phyloP scores from a whole-genome alignment of 2,329 filamentous ascomycete species.

The Xylariaceae sp. region DNA sequence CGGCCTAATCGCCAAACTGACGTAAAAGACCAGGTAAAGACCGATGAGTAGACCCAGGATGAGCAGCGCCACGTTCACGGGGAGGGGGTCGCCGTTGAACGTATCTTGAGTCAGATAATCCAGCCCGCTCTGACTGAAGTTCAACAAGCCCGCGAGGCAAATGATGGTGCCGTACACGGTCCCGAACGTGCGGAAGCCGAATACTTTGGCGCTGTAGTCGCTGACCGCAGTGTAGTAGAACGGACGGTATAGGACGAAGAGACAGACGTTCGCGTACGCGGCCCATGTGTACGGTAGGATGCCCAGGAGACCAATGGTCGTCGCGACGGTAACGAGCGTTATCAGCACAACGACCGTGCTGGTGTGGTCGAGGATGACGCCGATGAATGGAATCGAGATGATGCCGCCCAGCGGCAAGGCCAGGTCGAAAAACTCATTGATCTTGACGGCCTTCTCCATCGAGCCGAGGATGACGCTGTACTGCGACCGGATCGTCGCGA shows the following conservation, averaged over 20 bases:
- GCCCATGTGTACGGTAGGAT: slow-evolving; percentile 65
- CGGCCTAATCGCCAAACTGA: slow-evolving; percentile 42
- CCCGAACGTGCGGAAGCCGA: slow-evolving; percentile 86
- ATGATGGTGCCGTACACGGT: slow-evolving; percentile 93
- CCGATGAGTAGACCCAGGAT: slow-evolving; percentile 61
- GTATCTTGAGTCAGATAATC: slow-evolving; percentile 72
- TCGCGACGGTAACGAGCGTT: slow-evolving; percentile 66
- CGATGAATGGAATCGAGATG: slow-evolving; percentile 82
- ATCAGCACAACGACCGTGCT: slow-evolving; percentile 67
- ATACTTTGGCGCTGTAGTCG: slow-evolving; percentile 87
- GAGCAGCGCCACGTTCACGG: slow-evolving; percentile 69
- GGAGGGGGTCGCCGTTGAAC: slow-evolving; percentile 69
- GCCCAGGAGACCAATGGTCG: slow-evolving; percentile 71
- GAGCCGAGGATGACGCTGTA: slow-evolving; percentile 71
- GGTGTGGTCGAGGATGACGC: slow-evolving; percentile 70
- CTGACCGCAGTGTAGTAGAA: slow-evolving; percentile 90
- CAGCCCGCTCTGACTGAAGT: slow-evolving; percentile 76
- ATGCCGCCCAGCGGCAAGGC: slow-evolving; percentile 79
- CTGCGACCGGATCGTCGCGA: slow-evolving; percentile 78
- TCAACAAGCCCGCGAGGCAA: slow-evolving; percentile 76
- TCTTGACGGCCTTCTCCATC: slow-evolving; percentile 54
- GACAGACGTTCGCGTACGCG: slow-evolving; percentile 68
- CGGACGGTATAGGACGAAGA: slow-evolving; percentile 82
- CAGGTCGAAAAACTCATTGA: slow-evolving; percentile 86
- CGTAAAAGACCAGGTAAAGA: slow-evolving; percentile 60